phyloP scores from a whole-genome alignment of 2,329 filamentous ascomycete species.

The Emmonsiellopsis sp. region DNA sequence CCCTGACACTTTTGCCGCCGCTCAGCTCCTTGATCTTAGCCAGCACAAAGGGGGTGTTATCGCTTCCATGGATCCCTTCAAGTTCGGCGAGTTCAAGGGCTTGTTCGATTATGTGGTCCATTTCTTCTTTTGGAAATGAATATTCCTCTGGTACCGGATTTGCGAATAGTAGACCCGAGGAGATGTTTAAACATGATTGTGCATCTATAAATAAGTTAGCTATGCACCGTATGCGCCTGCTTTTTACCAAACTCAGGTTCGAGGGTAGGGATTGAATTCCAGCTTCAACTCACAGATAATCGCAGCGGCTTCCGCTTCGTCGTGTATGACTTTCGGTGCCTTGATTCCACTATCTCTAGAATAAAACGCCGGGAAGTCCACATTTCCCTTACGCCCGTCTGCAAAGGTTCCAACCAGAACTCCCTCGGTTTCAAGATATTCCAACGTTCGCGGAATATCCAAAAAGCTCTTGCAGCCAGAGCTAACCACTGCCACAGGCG shows the following conservation, averaged over 20 bases:
- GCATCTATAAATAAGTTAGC: conserved; percentile 42
- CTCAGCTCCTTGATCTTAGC: conserved; percentile 70
- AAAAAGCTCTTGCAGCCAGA: conserved; percentile 94
- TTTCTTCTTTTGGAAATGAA: conserved; percentile 61
- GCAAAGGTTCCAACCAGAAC: conserved; percentile 84
- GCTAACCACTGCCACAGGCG: conserved; percentile 76
- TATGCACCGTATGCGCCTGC: background rate
- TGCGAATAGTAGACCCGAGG: conserved; percentile 75
- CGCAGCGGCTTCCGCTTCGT: conserved; percentile 76
- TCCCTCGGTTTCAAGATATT: conserved; percentile 62
- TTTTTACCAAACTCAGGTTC: no score
- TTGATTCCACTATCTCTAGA: conserved; percentile 73
- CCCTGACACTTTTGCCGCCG: conserved; percentile 57
- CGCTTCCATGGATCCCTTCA: conserved; percentile 59
- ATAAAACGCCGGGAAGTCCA: conserved; percentile 92
- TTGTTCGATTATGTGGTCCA: conserved; percentile 58
- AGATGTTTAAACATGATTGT: conserved; percentile 61
- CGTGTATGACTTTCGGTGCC: conserved; percentile 65
- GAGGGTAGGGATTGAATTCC: no score
- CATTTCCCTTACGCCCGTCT: conserved; percentile 59
- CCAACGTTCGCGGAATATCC: conserved; percentile 80
- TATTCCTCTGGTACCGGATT: conserved; percentile 70
- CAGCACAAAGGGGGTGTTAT: conserved; percentile 79
- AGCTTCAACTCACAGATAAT: conserved; percentile 55
- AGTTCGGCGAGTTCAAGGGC: conserved; percentile 57